A percentile compares a stretch with the other conserved stretches of the same genome.
These are phyloP conservation scores for Candida nemodendra DNA, from an alignment of 805 yeast genomes.

Conservation along the genomic window DNA sequence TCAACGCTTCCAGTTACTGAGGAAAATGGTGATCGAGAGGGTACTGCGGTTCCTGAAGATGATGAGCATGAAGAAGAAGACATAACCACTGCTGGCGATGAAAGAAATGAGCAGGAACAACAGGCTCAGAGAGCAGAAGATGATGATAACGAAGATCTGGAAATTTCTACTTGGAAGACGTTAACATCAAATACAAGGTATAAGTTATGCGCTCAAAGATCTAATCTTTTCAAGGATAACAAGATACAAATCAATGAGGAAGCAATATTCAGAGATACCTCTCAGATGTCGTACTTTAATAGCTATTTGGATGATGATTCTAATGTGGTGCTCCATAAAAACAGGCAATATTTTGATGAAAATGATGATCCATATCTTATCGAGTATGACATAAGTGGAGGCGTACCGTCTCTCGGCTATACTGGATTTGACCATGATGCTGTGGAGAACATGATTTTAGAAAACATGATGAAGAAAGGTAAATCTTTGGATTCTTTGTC, in stretches of 20 bases:
- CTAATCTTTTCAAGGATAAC: conserved; percentile 59
- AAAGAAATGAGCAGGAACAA: conserved; percentile 17
- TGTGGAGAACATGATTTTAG: conserved; percentile 45
- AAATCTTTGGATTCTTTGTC: conserved; percentile 33
- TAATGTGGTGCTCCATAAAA: conserved; percentile 33
- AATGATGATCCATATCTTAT: conserved; percentile 63
- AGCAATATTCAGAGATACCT: conserved; percentile 65
- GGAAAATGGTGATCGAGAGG: conserved; percentile 22
- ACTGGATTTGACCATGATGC: conserved; percentile 47
- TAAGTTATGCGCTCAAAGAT: conserved; percentile 66
- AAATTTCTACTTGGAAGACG: conserved; percentile 80
- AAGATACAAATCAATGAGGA: conserved; percentile 63
- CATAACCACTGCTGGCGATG: conserved; percentile 42
- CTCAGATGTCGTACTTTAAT: conserved; percentile 62
- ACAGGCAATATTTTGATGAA: conserved; percentile 43
- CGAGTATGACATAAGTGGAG: conserved; percentile 84
- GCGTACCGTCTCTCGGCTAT: conserved; percentile 65
- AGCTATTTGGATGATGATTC: conserved; percentile 42
- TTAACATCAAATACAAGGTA: conserved; percentile 78
- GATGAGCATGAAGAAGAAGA: conserved; percentile 45
- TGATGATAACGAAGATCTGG: conserved; percentile 70
- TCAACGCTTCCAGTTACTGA: conserved; percentile 6
- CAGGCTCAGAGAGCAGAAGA: conserved; percentile 26
- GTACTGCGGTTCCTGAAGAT: conserved; percentile 12
- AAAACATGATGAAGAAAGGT: conserved; percentile 32